Conservation (phyloP, 2,329 filamentous ascomycete species). For the Thelonectria rubi region DNA sequence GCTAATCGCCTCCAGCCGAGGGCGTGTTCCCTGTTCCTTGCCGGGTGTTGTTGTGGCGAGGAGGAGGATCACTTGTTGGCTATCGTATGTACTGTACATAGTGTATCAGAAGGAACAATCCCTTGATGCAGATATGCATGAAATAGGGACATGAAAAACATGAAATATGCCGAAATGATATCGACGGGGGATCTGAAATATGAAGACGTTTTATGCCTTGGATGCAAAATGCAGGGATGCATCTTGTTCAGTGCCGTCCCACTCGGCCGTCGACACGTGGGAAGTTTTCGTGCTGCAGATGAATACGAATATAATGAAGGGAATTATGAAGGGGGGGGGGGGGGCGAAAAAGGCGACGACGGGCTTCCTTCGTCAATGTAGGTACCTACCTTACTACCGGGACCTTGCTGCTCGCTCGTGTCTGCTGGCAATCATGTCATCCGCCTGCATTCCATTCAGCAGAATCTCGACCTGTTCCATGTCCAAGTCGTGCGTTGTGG, state of each 20-base stretch:
- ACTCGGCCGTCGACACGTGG: slow-evolving; percentile 30
- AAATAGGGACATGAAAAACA: neutral
- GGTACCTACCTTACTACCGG: too few relatives aligned
- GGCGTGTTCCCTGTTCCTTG: neutral
- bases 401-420: neutral
- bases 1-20: neutral
- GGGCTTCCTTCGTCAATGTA: too few relatives aligned
- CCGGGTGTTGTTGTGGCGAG: neutral
- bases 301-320: neutral
- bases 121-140: neutral
- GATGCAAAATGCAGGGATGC: slow-evolving; percentile 20
- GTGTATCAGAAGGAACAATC: too few relatives aligned
- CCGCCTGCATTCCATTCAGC: neutral
- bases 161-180: slow-evolving; percentile 5
- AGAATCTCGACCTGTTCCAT: neutral
- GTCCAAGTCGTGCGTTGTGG: neutral
- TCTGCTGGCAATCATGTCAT: slow-evolving; percentile 9
- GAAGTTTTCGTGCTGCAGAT: slow-evolving; percentile 5
- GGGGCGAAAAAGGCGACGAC: too few relatives aligned
- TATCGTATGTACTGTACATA: neutral
- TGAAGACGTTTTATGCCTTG: slow-evolving; percentile 12
- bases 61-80: neutral
- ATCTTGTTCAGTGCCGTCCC: slow-evolving; percentile 16
- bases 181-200: slow-evolving; percentile 1
- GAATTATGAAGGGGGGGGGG: too few relatives aligned